Evolutionary conservation across 208 protist genomes (phyloP), one percentile per base, ranked within the genome.

Genomic region (Wallacemonas collosoma): DNA sequence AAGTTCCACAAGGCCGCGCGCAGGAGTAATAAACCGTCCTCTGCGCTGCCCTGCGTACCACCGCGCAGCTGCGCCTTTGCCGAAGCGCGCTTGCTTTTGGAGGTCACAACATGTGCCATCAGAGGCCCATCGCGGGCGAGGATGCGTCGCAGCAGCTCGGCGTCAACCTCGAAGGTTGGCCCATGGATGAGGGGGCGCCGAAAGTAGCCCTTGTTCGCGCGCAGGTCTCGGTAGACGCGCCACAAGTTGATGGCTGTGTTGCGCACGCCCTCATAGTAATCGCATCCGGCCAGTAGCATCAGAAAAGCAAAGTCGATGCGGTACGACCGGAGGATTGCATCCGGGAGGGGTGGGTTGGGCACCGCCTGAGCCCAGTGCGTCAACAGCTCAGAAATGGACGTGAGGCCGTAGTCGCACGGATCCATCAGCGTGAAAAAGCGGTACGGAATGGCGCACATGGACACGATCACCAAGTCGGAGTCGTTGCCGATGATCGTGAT

Each of bases 241-340:
- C 92, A 96, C 26, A 96, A 64, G 26, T 72, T 53, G 0, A 85
- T 41, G 65, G 65, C 81, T 54, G 73, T 47, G 1, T 66, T 53
- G 35, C 81, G 74, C 45, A 96, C 63, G n/a, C 92, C 92, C 9
- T 86, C 68, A 77, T 87, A 95, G 81, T 91, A 94, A 61, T 96
- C 92, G 54, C 86, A 80, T 4, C 92, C 89, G 17, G 82, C 54
- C 11, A 96, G 77, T 48, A 96, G 75, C 78, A 89, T 86, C 9
- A 96, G 17, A 68, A 95, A 96, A 4, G 79, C 85, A 74, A 94
- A 96, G 71, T 96, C 92, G 2, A 95, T 80, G 38, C 92, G 89
- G 63, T 88, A 94, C 41, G 88, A 93, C 40, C 40, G 12, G 1
- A 94, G 81, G n/a, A 92, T 71, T 14, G 76, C 80, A 2, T 51